Conservation (phyloP, 805 yeast species). For the Candida multigemmis region DNA sequence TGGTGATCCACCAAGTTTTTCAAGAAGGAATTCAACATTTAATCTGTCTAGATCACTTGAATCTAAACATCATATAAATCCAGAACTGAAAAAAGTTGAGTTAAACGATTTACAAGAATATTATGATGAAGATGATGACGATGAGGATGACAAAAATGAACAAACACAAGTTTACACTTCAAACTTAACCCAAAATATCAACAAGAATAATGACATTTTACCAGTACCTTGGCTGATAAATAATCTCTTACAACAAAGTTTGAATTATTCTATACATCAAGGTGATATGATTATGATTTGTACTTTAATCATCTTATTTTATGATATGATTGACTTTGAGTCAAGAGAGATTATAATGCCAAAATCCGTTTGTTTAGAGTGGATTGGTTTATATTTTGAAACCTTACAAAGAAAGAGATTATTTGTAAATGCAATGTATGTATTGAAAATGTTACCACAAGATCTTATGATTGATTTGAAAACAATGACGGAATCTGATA, state of each 20-base stretch:
- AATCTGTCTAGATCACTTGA: too few relatives aligned
- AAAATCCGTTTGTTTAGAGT: slow-evolving; percentile 37
- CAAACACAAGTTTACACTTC: slow-evolving; percentile 13
- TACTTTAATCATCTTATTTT: slow-evolving; percentile 47
- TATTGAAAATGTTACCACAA: slow-evolving; percentile 36
- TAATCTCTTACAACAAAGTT: slow-evolving; percentile 38
- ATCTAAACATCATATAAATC: too few relatives aligned
- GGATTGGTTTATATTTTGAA: slow-evolving; percentile 48
- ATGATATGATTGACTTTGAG: slow-evolving; percentile 11
- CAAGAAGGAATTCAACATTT: too few relatives aligned
- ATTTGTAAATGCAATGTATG: slow-evolving; percentile 49
- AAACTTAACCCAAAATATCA: slow-evolving; percentile 10
- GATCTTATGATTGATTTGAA: slow-evolving; percentile 17
- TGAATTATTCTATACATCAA: slow-evolving; percentile 46
- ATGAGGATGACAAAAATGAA: not conserved
- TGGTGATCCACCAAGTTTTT: too few relatives aligned
- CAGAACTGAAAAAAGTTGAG: too few relatives aligned
- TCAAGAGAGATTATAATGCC: too few relatives aligned
- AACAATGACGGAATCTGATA: slow-evolving; percentile 24
- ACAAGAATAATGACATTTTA: slow-evolving; percentile 5
- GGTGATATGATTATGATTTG: slow-evolving; percentile 61
- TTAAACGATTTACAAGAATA: too few relatives aligned
- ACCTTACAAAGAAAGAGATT: slow-evolving; percentile 39
- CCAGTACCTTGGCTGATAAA: slow-evolving; percentile 50
- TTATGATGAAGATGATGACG: slow-evolving; percentile 6